Percentiles rank a stretch among this genome's conserved stretches.
These are phyloP conservation scores for Raphanus raphanistrum DNA, from an alignment of 345 rosid genomes.

Conservation along the genomic window DNA sequence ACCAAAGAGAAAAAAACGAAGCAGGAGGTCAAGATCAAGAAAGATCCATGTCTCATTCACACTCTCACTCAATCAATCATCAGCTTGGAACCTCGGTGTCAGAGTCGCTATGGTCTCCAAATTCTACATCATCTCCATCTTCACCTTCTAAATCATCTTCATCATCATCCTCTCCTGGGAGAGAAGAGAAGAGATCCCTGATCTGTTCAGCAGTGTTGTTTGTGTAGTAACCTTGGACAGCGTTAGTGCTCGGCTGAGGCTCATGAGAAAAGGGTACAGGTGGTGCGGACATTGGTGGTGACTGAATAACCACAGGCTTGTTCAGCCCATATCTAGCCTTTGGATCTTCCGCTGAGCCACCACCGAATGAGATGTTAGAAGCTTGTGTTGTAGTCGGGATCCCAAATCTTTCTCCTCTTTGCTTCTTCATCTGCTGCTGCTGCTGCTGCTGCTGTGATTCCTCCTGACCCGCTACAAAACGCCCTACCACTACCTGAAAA, in stretches of 20 bases:
- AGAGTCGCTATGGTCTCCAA: slow-evolving; percentile 51
- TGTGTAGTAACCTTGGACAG: slow-evolving; percentile 24
- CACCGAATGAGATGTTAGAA: slow-evolving; percentile 38
- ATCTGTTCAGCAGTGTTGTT: slow-evolving; percentile 36
- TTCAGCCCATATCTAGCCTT: slow-evolving; percentile 18
- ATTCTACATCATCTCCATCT: slow-evolving; percentile 49
- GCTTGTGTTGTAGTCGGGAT: slow-evolving; percentile 19
- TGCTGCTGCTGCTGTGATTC: slow-evolving; percentile 50
- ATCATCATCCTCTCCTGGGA: slow-evolving; percentile 30
- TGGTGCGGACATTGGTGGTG: slow-evolving; percentile 25
- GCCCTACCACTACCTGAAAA: slow-evolving; percentile 73
- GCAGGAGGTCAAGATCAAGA: slow-evolving; percentile 16
- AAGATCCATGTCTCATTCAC: neutral
- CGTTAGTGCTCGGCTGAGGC: slow-evolving; percentile 26
- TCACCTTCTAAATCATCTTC: slow-evolving; percentile 37
- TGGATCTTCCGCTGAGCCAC: slow-evolving; percentile 32
- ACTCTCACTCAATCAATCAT: slow-evolving; percentile 21
- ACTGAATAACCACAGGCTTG: slow-evolving; percentile 35
- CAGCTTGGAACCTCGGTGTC: slow-evolving; percentile 56
- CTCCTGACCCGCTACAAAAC: slow-evolving; percentile 61
- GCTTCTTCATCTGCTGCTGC: slow-evolving; percentile 58
- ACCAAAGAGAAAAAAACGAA: neutral
- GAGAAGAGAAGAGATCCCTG: slow-evolving; percentile 38
- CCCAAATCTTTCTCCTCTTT: slow-evolving; percentile 35
- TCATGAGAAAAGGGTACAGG: slow-evolving; percentile 37